phyloP scores from a whole-genome alignment of 2,329 filamentous ascomycete genomes.

The Cephalotrichum gorgonifer region DNA sequence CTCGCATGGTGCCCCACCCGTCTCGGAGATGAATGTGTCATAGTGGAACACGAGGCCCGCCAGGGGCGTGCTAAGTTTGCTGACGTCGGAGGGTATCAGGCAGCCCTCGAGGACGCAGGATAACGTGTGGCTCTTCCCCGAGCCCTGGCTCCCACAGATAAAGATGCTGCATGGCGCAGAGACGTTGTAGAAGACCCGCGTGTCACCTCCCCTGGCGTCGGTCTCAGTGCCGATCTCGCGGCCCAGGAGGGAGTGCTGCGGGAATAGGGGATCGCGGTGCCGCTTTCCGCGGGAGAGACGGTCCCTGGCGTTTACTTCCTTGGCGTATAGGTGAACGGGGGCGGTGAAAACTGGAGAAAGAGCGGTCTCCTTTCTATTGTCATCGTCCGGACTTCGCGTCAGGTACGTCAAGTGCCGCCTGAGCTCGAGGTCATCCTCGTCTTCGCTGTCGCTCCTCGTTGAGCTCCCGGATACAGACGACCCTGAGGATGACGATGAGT shows the following conservation, averaged over 20 bases:
- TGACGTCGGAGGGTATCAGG: slow-evolving; percentile 32
- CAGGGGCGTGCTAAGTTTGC: slow-evolving; percentile 37
- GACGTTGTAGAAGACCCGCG: slow-evolving; percentile 33
- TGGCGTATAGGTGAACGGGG: background rate
- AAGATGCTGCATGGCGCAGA: slow-evolving; percentile 46
- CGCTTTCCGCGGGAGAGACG: background rate
- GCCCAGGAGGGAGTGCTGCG: background rate
- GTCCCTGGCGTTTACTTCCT: background rate
- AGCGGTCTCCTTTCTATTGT: background rate
- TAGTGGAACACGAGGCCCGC: slow-evolving; percentile 57
- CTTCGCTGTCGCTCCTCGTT: background rate
- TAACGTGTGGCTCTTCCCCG: slow-evolving; percentile 53
- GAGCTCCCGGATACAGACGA: background rate
- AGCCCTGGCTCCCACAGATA: slow-evolving; percentile 55
- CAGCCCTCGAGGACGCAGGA: slow-evolving; percentile 48
- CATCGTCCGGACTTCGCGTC: background rate
- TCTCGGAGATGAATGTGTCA: slow-evolving; percentile 41
- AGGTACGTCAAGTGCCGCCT: background rate
- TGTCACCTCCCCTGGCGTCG: slow-evolving; percentile 9
- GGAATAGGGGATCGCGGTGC: background rate
- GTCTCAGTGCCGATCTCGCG: background rate
- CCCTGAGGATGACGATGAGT: background rate
- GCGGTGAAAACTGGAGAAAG: background rate
- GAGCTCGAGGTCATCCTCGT: background rate
- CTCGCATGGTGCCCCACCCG: slow-evolving; percentile 43